Evolutionary conservation across 352 stramenopile species (phyloP), one percentile per base, ranked within the genome.

Genomic region (Phytophthora cactorum): DNA sequence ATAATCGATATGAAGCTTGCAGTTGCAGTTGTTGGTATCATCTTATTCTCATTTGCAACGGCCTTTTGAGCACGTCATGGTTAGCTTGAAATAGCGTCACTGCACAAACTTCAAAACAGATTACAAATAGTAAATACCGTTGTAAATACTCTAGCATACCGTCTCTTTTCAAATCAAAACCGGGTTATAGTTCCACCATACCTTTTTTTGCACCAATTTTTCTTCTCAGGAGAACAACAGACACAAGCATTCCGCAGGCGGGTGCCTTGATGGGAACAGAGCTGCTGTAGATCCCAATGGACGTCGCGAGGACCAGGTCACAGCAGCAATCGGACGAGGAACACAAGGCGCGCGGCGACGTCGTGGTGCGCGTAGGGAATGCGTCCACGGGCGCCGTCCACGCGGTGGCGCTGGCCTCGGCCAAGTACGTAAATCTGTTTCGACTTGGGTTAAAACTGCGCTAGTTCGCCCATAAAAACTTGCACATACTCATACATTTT

Each of bases 311-410:
- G 57, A 56, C 34, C 28, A 69, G 53, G 52, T 22, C 57, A 14
- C 52, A 74, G 68, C 47, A 60, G 63, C 59, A 74, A 25, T 47
- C 59, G 36, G 56, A 72, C 61, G 66, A 75, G 28, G 52, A 77
- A 52, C 53, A 75, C 28, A 75, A 72, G 53, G 36, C 53, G 11
- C 34, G 52, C 17, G 31, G 41, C 29, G 54, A 67, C 61, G 47
- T 77, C 17, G 53, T 81, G 57, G 68, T 89, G 53, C 74, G 54
- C 38, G 81, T 89, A 31, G 81, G 77, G 34, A 77, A 89, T 57
- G 78, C 81, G 34, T 72, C 74, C 49, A 81, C 75, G 2, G 81
- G 81, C 57, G 62, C 51, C 45, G 39, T 74, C 25, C 72, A 89
- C 64, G 47, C 50, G 12, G 61, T 88, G 36, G 44, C 73, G 52